Evolutionary conservation across 148 eudicot species (phyloP).

Genomic region (Chenopodium formosanum): DNA sequence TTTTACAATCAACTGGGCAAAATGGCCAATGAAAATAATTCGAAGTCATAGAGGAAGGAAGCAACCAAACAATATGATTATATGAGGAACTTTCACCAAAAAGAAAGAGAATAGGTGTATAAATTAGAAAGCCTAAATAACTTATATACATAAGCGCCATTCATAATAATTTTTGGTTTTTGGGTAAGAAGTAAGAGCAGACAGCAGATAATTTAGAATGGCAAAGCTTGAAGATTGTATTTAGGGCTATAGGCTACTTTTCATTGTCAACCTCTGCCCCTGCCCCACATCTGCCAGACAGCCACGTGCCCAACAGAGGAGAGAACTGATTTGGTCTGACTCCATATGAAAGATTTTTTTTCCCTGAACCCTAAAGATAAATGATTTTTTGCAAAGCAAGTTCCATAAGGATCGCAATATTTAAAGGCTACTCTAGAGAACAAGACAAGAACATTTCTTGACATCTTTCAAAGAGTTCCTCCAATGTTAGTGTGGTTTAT

Average conservation of each 20-base stretch:
- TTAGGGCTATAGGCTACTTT: neutral
- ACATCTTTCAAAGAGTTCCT: slow-evolving; percentile 3
- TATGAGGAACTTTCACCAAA: neutral
- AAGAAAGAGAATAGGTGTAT: neutral
- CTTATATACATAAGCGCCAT: neutral
- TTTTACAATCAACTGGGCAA: neutral
- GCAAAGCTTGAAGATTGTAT: neutral
- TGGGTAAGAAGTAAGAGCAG: neutral
- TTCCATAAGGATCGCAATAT: slow-evolving; percentile 5
- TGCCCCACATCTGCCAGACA: neutral
- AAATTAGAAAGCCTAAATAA: neutral
- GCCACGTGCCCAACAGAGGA: neutral
- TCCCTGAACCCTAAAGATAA: neutral
- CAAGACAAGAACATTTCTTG: slow-evolving; percentile 17
- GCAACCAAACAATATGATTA: neutral
- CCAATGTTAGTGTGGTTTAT: slow-evolving; percentile 11
- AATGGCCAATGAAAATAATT: neutral
- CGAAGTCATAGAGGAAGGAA: neutral
- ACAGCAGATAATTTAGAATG: neutral
- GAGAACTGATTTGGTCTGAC: too few relatives aligned
- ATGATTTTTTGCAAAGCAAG: neutral
- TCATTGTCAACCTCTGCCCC: neutral
- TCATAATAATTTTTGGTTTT: neutral
- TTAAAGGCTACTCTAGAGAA: slow-evolving; percentile 1
- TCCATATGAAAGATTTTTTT: too few relatives aligned